Evolutionary conservation across 805 yeast genomes (phyloP).

Genomic region (Myxozyma vanderwaltii): DNA sequence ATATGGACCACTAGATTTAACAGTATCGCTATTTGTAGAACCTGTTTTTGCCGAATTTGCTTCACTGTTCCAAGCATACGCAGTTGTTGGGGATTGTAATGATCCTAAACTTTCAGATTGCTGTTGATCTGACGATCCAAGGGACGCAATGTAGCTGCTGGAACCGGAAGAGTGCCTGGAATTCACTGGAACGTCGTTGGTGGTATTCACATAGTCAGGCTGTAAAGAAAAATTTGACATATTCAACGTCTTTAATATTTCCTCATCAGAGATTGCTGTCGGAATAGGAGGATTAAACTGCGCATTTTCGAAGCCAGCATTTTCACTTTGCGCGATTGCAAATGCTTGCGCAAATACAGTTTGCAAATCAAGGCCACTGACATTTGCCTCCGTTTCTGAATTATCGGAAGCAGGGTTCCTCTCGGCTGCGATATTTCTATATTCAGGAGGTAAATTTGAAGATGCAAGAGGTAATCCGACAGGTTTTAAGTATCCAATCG

Average conservation of each 20-base stretch:
- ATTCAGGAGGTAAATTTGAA: conserved; percentile 18
- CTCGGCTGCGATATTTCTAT: not conserved
- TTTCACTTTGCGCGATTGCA: not conserved
- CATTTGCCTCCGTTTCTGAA: not conserved
- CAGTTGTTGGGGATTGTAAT: not conserved
- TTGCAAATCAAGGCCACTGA: not conserved
- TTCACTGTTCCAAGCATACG: not conserved
- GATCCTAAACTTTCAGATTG: not conserved
- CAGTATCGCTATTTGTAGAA: not conserved
- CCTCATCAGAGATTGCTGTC: not conserved
- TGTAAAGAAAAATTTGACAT: not conserved
- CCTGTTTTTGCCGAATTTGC: no score
- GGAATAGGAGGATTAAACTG: not conserved
- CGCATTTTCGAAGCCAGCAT: not conserved
- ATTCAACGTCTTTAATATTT: not conserved
- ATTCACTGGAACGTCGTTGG: not conserved
- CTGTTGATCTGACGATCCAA: no score
- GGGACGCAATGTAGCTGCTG: no score
- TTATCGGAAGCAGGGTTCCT: not conserved
- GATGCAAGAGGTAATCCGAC: conserved; percentile 25
- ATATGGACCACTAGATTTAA: not conserved
- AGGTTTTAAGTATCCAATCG: conserved; percentile 21
- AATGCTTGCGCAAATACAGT: conserved; percentile 1
- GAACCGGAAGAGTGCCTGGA: not conserved
- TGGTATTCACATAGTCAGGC: not conserved